A percentile compares a stretch with the other conserved stretches of the same genome.
These are phyloP conservation scores for Paracorniculantispora psalliotae DNA, from an alignment of 2,329 filamentous ascomycete genomes.

Conservation along the genomic window DNA sequence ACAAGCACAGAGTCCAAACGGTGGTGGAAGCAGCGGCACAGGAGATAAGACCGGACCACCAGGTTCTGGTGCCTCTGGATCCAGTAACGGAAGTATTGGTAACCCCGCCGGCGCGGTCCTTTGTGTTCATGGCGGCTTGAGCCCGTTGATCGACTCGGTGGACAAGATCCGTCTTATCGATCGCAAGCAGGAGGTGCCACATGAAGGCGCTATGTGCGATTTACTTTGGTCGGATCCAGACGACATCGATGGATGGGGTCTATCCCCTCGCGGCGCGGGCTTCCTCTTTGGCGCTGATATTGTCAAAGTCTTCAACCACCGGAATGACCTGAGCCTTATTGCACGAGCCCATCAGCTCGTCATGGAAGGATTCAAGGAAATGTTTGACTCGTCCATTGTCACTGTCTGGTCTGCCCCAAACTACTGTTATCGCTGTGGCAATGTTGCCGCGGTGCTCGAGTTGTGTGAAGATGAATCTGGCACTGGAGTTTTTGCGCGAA, in stretches of 20 bases:
- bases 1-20: constrained; percentile 24
- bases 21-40: constrained; percentile 16
- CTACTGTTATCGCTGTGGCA: constrained; percentile 94
- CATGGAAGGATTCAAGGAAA: constrained; percentile 99
- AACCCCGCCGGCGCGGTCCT: constrained; percentile 78
- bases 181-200: constrained; percentile 95
- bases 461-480: constrained; percentile 83
- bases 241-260: constrained; percentile 94
- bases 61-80: constrained; percentile 72
- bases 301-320: constrained; percentile 91
- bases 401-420: constrained; percentile 99
- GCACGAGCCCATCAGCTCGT: constrained; percentile 94
- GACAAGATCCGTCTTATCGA: constrained; percentile 95
- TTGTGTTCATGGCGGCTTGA: constrained; percentile 92
- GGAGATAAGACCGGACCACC: constrained; percentile 58
- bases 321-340: constrained; percentile 86
- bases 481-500: constrained; percentile 62
- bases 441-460: constrained; percentile 92
- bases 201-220: constrained; percentile 98
- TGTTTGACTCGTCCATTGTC: constrained; percentile 94
- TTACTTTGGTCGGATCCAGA: constrained; percentile 97
- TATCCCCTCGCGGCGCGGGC: constrained; percentile 88
- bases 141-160: constrained; percentile 84
- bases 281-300: constrained; percentile 96
- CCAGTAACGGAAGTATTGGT: constrained; percentile 57